These are phyloP conservation scores for Lenzites betulinus DNA, from an alignment of 768 basidiomycete species.

Conservation along the genomic window DNA sequence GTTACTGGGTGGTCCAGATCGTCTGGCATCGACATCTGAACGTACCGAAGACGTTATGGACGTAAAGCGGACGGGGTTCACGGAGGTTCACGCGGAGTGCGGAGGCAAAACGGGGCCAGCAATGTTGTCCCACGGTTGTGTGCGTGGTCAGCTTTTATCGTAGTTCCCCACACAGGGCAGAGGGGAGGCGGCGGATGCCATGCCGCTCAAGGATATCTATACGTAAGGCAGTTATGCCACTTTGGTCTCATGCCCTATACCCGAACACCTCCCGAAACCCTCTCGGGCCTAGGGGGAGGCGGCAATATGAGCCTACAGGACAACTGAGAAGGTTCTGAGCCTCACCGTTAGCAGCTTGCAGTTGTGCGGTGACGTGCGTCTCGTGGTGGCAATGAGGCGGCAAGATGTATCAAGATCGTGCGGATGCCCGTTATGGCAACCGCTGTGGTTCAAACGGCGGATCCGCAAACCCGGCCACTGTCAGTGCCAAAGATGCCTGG, in stretches of 20 bases:
- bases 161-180: conserved; percentile 15
- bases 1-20: background rate
- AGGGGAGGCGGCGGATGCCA: conserved; percentile 12
- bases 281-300: background rate
- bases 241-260: conserved; percentile 5
- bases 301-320: background rate
- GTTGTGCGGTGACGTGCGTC: background rate
- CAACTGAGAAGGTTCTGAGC: background rate
- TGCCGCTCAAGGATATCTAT: background rate
- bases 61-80: background rate
- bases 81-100: background rate
- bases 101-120: background rate
- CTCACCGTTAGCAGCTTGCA: background rate
- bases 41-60: background rate
- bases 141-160: background rate
- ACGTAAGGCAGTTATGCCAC: conserved; percentile 11
- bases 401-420: background rate
- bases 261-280: background rate
- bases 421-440: background rate
- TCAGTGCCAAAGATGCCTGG: no score
- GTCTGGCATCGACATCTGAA: background rate
- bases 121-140: background rate
- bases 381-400: conserved; percentile 3
- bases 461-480: background rate
- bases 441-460: background rate